phyloP scores from a whole-genome alignment of 169 alveolate species.

The Plasmodium inui region DNA sequence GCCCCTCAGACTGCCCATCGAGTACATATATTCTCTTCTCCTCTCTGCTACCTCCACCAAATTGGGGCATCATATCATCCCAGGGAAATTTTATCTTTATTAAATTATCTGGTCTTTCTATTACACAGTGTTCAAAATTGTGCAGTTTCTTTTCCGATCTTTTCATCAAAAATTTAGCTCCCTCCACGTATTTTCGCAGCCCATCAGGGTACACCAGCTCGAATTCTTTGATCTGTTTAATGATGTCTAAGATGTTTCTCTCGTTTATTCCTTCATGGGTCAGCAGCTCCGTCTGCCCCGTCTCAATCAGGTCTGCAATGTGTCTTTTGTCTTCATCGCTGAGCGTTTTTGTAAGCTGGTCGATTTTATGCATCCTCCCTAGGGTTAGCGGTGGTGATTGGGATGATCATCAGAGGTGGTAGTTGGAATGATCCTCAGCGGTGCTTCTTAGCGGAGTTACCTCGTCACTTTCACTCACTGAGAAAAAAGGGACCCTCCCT shows the following conservation, averaged over 20 bases:
- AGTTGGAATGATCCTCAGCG: too few relatives aligned
- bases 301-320: slow-evolving; percentile 3
- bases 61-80: slow-evolving; percentile 83
- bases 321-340: slow-evolving; percentile 27
- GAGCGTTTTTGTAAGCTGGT: not conserved
- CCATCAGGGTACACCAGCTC: slow-evolving; percentile 82
- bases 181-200: slow-evolving; percentile 85
- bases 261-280: slow-evolving; percentile 47
- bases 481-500: not conserved
- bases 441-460: not conserved
- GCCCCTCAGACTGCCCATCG: not conserved
- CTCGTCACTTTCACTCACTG: not conserved
- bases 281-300: slow-evolving; percentile 37
- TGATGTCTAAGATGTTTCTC: slow-evolving; percentile 19
- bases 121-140: slow-evolving; percentile 80
- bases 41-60: slow-evolving; percentile 85
- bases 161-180: slow-evolving; percentile 86
- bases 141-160: slow-evolving; percentile 16
- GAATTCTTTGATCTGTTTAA: slow-evolving; percentile 63
- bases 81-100: slow-evolving; percentile 48
- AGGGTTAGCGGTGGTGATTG: not conserved
- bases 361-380: slow-evolving; percentile 22
- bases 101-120: slow-evolving; percentile 78
- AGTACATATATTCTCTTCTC: slow-evolving; percentile 83
- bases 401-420: too few relatives aligned